These are phyloP conservation scores for Penicillium soppii DNA, from an alignment of 495 filamentous ascomycete species.

Conservation along the genomic window DNA sequence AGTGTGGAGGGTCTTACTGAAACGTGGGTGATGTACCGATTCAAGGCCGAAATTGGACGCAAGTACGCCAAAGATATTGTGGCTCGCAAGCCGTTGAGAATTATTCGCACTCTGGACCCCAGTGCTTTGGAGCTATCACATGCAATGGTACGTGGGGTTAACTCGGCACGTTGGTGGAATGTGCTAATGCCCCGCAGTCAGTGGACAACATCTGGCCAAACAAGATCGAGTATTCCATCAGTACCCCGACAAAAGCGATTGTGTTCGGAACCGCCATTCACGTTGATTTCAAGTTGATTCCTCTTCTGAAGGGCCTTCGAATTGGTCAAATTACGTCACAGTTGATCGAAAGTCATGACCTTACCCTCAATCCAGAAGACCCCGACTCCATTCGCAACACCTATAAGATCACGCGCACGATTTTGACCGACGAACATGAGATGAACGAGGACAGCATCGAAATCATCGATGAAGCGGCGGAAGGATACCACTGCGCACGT, in stretches of 20 bases:
- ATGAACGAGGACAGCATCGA: conserved; percentile 60
- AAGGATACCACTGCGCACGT: conserved; percentile 72
- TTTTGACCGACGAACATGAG: conserved; percentile 62
- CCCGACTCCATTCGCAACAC: conserved; percentile 52
- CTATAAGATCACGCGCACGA: conserved; percentile 60
- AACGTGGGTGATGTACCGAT: conserved; percentile 78
- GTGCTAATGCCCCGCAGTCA: conserved; percentile 42
- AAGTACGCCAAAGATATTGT: conserved; percentile 79
- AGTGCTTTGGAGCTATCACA: conserved; percentile 80
- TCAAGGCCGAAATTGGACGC: conserved; percentile 83
- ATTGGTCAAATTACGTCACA: conserved; percentile 74
- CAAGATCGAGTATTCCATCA: conserved; percentile 90
- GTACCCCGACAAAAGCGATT: conserved; percentile 84
- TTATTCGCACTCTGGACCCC: conserved; percentile 82
- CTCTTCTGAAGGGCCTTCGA: conserved; percentile 80
- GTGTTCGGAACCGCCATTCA: conserved; percentile 83
- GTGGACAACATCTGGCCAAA: conserved; percentile 93
- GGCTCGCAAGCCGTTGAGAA: conserved; percentile 74
- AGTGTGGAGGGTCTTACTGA: conserved; percentile 83
- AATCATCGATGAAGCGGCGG: conserved; percentile 70
- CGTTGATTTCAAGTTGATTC: conserved; percentile 76
- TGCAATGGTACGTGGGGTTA: conserved; percentile 61
- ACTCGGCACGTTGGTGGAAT: neutral
- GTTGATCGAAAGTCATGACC: conserved; percentile 75
- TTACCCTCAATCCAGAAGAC: conserved; percentile 52